Conservation (phyloP, 2,329 filamentous ascomycete species). For the Colletotrichum orbiculare region DNA sequence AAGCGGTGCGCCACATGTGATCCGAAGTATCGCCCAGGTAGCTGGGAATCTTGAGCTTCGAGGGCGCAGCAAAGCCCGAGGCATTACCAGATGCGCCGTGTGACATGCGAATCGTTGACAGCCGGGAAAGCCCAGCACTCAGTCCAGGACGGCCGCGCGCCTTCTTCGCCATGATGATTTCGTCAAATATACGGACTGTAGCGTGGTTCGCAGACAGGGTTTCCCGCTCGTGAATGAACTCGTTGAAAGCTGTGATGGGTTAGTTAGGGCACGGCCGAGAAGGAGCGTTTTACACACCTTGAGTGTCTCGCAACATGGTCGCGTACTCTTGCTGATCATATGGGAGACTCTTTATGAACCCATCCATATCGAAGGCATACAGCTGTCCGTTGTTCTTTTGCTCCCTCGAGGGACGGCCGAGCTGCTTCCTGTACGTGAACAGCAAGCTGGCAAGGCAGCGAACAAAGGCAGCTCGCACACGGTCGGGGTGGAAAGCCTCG, state of each 20-base stretch:
- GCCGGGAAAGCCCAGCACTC: constrained; percentile 71
- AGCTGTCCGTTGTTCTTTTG: constrained; percentile 70
- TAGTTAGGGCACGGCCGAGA: constrained; percentile 27
- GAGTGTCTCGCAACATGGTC: constrained; percentile 72
- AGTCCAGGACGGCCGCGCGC: constrained; percentile 73
- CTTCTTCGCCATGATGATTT: constrained; percentile 84
- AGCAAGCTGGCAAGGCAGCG: constrained; percentile 73
- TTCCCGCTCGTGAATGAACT: constrained; percentile 87
- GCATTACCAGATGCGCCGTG: constrained; percentile 60
- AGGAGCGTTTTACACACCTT: constrained; percentile 58
- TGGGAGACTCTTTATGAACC: constrained; percentile 72
- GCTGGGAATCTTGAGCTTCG: constrained; percentile 57
- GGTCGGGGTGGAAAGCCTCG: constrained; percentile 70
- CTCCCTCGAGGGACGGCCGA: constrained; percentile 68
- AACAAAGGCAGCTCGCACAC: constrained; percentile 72
- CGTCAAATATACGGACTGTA: constrained; percentile 81
- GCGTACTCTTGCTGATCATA: constrained; percentile 74
- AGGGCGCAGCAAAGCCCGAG: constrained; percentile 49
- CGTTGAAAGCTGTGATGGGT: constrained; percentile 68
- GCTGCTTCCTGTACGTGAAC: constrained; percentile 73
- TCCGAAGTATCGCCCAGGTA: constrained; percentile 80
- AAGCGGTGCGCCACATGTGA: constrained; percentile 81
- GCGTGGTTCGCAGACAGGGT: constrained; percentile 70
- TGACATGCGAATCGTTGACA: constrained; percentile 69
- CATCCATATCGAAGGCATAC: constrained; percentile 73